phyloP scores from a whole-genome alignment of 2,329 filamentous ascomycete genomes.

The Hypoxylon sp. region DNA sequence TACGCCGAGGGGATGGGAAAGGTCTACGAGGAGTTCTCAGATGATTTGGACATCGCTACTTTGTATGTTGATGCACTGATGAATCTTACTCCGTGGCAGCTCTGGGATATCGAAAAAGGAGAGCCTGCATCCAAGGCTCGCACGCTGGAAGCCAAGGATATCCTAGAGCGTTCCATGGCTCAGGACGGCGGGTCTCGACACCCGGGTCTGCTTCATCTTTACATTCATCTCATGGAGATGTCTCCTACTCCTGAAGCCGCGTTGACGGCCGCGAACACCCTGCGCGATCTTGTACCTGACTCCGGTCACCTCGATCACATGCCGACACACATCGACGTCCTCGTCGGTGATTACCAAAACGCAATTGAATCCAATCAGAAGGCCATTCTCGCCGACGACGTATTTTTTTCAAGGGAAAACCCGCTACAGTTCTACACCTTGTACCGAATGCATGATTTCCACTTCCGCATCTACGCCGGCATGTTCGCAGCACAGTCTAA shows the following conservation, averaged over 20 bases:
- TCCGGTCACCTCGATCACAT: conserved; percentile 78
- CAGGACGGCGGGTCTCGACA: conserved; percentile 62
- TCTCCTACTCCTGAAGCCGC: conserved; percentile 71
- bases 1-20: conserved; percentile 70
- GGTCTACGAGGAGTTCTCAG: conserved; percentile 60
- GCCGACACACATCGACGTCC: conserved; percentile 79
- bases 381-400: conserved; percentile 73
- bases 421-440: conserved; percentile 78
- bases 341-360: conserved; percentile 74
- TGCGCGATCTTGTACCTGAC: conserved; percentile 73
- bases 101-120: conserved; percentile 70
- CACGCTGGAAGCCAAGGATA: conserved; percentile 64
- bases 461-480: conserved; percentile 78
- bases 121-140: conserved; percentile 62
- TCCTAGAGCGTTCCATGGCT: conserved; percentile 67
- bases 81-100: conserved; percentile 70
- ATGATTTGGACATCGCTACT: conserved; percentile 69
- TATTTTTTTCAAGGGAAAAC: conserved; percentile 67
- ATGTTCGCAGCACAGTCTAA: conserved; percentile 76
- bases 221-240: conserved; percentile 84
- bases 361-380: conserved; percentile 73
- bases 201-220: conserved; percentile 76
- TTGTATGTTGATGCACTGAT: conserved; percentile 72
- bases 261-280: conserved; percentile 65
- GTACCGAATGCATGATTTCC: conserved; percentile 78